These are phyloP conservation scores for Mortierella sp. DNA, from an alignment of 371 early-diverging fungal genomes.

Conservation along the genomic window DNA sequence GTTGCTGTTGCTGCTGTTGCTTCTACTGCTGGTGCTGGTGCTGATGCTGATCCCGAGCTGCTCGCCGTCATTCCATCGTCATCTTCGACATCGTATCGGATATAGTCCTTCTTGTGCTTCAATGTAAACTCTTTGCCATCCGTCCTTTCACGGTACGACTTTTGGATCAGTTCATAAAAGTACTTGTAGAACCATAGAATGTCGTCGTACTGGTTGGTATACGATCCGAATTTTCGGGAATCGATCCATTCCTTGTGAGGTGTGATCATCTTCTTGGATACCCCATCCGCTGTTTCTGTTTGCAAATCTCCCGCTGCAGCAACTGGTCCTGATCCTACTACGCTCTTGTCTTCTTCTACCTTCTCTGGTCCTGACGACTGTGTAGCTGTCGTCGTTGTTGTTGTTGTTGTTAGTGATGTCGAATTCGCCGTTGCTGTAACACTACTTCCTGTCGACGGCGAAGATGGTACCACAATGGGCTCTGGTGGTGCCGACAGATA, in stretches of 20 bases:
- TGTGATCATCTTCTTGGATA: constrained; percentile 19
- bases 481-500: constrained; percentile 29
- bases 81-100: constrained; percentile 19
- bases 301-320: no score
- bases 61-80: neutral
- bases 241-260: constrained; percentile 47
- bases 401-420: constrained; percentile 14
- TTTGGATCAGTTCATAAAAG: constrained; percentile 88
- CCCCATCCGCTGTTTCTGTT: no score
- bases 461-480: neutral
- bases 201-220: constrained; percentile 84
- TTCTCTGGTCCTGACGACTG: neutral
- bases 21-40: neutral
- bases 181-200: constrained; percentile 89
- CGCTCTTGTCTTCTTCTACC: neutral
- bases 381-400: neutral
- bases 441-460: neutral
- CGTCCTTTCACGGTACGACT: constrained; percentile 63
- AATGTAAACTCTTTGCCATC: constrained; percentile 51
- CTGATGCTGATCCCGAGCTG: neutral
- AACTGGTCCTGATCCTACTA: no score
- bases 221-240: constrained; percentile 41
- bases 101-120: constrained; percentile 51
- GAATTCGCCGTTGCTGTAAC: no score
- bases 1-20: neutral